Evolutionary conservation across 495 filamentous ascomycete species (phyloP).

Genomic region (Lasiosphaeria hispida): DNA sequence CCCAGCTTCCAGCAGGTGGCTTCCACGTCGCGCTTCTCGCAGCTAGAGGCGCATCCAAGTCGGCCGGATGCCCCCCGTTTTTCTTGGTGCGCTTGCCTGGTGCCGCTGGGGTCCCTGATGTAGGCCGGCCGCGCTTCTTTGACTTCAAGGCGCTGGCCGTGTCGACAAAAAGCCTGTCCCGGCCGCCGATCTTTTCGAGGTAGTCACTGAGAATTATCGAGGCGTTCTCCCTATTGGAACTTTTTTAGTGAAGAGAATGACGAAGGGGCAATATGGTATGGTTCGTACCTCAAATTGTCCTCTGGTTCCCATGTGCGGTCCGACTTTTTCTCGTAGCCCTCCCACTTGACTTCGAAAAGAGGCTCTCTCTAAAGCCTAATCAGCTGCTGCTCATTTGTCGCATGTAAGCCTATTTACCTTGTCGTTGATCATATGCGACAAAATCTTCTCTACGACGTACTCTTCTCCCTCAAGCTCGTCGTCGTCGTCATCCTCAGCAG

Average conservation of each 20-base stretch:
- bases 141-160: slow-evolving; percentile 35
- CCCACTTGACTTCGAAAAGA: slow-evolving; percentile 59
- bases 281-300: slow-evolving; percentile 51
- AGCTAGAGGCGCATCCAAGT: slow-evolving; percentile 37
- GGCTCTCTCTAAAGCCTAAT: slow-evolving; percentile 33
- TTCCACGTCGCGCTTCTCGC: slow-evolving; percentile 42
- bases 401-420: slow-evolving; percentile 35
- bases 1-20: slow-evolving; percentile 57
- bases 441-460: slow-evolving; percentile 58
- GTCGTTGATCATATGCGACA: slow-evolving; percentile 49
- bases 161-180: slow-evolving; percentile 50
- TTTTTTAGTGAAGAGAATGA: slow-evolving; percentile 5
- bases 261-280: background rate
- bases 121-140: slow-evolving; percentile 48
- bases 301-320: slow-evolving; percentile 63
- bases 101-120: slow-evolving; percentile 27
- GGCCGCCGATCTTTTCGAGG: slow-evolving; percentile 47
- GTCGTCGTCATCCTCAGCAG: slow-evolving; percentile 38
- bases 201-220: slow-evolving; percentile 46
- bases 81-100: slow-evolving; percentile 36
- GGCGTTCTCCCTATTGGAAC: slow-evolving; percentile 39
- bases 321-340: slow-evolving; percentile 56
- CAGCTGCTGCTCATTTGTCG: slow-evolving; percentile 6
- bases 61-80: slow-evolving; percentile 37
- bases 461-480: slow-evolving; percentile 42